Evolutionary conservation across 108 stramenopile genomes (phyloP).

Genomic region (Skeletonema marinoi): DNA sequence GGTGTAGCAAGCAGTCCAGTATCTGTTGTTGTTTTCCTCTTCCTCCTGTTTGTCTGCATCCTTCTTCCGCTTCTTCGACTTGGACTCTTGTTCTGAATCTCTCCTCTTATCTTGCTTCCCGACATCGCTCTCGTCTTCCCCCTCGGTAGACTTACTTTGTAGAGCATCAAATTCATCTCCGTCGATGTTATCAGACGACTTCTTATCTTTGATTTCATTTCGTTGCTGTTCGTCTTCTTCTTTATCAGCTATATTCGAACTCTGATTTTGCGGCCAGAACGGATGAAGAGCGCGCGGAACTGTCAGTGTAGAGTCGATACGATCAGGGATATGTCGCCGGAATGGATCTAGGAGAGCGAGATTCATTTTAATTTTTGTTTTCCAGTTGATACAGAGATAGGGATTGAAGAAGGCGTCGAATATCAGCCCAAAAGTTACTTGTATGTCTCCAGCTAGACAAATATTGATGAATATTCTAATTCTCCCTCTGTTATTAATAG

Average conservation of each 20-base stretch:
- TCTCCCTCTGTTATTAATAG: no score
- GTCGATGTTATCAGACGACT: slow-evolving; percentile 7
- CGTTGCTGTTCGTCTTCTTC: slow-evolving; percentile 7
- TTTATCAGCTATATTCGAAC: background rate
- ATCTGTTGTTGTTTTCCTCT: slow-evolving; percentile 2
- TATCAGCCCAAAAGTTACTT: no score
- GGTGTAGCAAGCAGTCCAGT: slow-evolving; percentile 68
- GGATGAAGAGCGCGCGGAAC: slow-evolving; percentile 62
- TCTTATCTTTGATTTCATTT: background rate
- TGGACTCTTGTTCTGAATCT: background rate
- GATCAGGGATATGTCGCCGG: slow-evolving; percentile 75
- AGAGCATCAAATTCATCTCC: slow-evolving; percentile 8
- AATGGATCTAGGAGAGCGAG: slow-evolving; percentile 78
- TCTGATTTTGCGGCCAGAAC: background rate
- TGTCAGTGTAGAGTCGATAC: slow-evolving; percentile 75
- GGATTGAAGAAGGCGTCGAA: no score
- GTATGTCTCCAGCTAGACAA: no score
- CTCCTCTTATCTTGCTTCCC: background rate
- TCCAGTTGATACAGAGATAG: no score
- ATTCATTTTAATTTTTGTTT: slow-evolving; percentile 55
- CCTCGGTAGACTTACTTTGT: background rate
- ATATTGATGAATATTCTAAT: no score
- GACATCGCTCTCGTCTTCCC: background rate
- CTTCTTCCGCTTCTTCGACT: slow-evolving; percentile 1
- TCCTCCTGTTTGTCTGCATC: background rate